Percentiles rank a stretch among this genome's conserved stretches.
phyloP scores from a whole-genome alignment of 805 yeast species.

The Tetrapisispora taiwanensis region DNA sequence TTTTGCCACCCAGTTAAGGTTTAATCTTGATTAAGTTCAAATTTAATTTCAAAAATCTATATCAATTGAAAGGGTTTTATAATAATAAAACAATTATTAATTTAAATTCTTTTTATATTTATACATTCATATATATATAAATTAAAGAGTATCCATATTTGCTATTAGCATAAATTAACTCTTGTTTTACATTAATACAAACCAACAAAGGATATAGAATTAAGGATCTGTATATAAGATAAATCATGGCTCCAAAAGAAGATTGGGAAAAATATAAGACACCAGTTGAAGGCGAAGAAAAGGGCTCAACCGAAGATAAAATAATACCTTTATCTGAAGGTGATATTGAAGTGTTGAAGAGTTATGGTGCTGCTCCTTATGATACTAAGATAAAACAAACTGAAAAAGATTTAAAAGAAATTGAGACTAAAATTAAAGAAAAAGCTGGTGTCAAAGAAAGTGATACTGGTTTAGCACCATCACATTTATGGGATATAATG shows the following conservation, averaged over 20 bases:
- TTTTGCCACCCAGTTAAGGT: background rate
- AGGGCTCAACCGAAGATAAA: conserved; percentile 52
- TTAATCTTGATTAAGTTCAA: background rate
- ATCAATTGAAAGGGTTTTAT: background rate
- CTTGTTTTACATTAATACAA: too few species aligned
- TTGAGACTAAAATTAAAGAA: conserved; percentile 84
- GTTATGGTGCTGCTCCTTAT: conserved; percentile 97
- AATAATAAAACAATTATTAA: background rate
- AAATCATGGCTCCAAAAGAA: conserved; percentile 83
- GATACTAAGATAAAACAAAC: conserved; percentile 68
- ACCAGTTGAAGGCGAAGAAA: conserved; percentile 62
- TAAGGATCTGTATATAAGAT: background rate
- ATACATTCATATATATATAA: too few species aligned
- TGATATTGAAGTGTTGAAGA: conserved; percentile 92
- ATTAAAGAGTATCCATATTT: too few species aligned
- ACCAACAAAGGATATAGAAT: background rate
- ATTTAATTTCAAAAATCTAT: background rate
- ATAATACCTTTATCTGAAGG: conserved; percentile 87
- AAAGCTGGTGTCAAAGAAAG: conserved; percentile 90
- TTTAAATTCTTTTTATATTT: too few species aligned
- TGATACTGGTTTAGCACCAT: conserved; percentile 96
- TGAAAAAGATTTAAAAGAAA: conserved; percentile 75
- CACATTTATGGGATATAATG: conserved; percentile 93
- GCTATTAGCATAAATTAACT: too few species aligned
- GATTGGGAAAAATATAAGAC: conserved; percentile 97